Evolutionary conservation across 1,139 yeast genomes (phyloP).

Genomic region (Sugiyamaella paludigena): DNA sequence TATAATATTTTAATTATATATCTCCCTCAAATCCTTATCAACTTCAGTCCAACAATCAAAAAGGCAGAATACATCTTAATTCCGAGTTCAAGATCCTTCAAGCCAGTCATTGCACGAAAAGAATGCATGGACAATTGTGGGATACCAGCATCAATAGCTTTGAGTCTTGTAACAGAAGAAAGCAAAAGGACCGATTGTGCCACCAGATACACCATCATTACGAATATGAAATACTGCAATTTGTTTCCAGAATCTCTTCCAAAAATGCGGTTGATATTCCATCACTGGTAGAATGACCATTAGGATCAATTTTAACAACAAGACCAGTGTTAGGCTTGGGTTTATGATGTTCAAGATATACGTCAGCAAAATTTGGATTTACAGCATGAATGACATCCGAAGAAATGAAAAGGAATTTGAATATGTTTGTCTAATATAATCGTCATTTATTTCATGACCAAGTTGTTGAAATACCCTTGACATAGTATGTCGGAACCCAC

Average conservation of each 20-base stretch:
- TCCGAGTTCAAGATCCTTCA: slow-evolving; percentile 70
- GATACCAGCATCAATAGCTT: slow-evolving; percentile 87
- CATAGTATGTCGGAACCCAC: slow-evolving; percentile 73
- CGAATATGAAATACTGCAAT: slow-evolving; percentile 56
- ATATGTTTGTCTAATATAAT: slow-evolving; percentile 31
- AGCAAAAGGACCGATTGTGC: slow-evolving; percentile 93
- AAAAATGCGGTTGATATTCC: slow-evolving; percentile 58
- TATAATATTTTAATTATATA: not conserved
- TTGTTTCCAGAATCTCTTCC: slow-evolving; percentile 56
- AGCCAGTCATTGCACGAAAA: slow-evolving; percentile 91
- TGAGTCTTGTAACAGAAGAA: slow-evolving; percentile 80
- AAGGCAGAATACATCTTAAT: slow-evolving; percentile 62
- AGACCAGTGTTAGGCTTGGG: slow-evolving; percentile 75
- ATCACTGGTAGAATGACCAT: slow-evolving; percentile 72
- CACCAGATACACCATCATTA: slow-evolving; percentile 91
- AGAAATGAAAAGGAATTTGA: slow-evolving; percentile 77
- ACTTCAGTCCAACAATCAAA: slow-evolving; percentile 50
- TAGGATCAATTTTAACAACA: slow-evolving; percentile 62
- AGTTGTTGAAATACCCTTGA: slow-evolving; percentile 58
- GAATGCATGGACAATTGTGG: slow-evolving; percentile 96
- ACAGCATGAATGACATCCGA: slow-evolving; percentile 95
- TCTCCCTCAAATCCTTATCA: slow-evolving; percentile 6
- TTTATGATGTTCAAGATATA: slow-evolving; percentile 61
- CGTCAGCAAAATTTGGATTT: slow-evolving; percentile 75
- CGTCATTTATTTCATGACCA: slow-evolving; percentile 50